Conservation (phyloP, 2,329 filamentous ascomycete genomes). For the Tolypocladium endophyticum region DNA sequence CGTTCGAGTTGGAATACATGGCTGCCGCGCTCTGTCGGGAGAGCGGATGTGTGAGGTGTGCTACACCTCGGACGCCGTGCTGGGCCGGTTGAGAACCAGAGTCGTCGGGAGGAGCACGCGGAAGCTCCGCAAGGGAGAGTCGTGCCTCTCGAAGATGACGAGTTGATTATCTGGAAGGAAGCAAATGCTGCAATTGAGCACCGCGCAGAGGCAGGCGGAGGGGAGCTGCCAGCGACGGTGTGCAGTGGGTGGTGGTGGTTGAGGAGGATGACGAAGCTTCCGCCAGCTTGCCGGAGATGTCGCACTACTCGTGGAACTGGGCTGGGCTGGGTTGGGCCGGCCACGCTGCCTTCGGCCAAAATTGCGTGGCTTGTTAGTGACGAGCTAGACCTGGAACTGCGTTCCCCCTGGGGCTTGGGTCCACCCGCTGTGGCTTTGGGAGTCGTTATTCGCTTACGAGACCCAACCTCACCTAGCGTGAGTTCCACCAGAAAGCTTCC, state of each 20-base stretch:
- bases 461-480: too few relatives aligned
- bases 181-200: conserved; percentile 3
- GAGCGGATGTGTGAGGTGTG: not conserved
- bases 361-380: conserved; percentile 7
- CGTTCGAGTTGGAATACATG: conserved; percentile 90
- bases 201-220: not conserved
- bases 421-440: conserved; percentile 3
- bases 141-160: not conserved
- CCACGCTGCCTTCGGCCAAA: conserved; percentile 1
- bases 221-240: not conserved
- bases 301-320: conserved; percentile 2
- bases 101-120: not conserved
- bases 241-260: not conserved
- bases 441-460: not conserved
- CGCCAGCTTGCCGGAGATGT: conserved; percentile 5
- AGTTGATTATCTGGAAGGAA: not conserved
- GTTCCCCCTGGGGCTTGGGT: not conserved
- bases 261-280: conserved; percentile 7
- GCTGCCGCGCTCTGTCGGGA: conserved; percentile 6
- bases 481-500: not conserved
- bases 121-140: not conserved
- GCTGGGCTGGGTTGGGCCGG: not conserved
- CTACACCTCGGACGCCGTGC: not conserved
- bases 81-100: not conserved
- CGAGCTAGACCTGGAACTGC: not conserved